Base-by-base conservation (phyloP, 2,329 filamentous ascomycete genomes). In the Colletotrichum sansevieriae region DNA sequence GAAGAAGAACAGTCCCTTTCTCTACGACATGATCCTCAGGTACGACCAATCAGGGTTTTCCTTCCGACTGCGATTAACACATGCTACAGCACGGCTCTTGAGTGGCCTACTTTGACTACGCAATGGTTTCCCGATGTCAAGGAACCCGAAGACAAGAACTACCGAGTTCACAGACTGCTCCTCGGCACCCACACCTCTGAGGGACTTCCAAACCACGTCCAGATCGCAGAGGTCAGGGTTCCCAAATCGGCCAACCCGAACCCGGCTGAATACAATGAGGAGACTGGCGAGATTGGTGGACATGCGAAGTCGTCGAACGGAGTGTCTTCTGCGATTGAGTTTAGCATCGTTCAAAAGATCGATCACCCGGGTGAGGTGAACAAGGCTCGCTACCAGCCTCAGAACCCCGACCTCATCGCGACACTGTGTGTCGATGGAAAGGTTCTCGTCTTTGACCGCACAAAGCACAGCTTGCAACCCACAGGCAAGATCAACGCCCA, bases 1-100 rank as follows among this genome's bases (percentile, higher is more conserved):
- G 96, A 99, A 99, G 87, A 99, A 99, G 86, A 99, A 99, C 82
- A 94, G 93, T 72, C 95, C 96, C 3, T 98, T 98, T 78, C 91
- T 99, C 75, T 99, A 99, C 80, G 96, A 99, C 79, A 93, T 98
- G 90, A 96, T 99, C 73, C 87, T 98, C 72, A 95, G 90, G 90
- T 90, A 80, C 73, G 37, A n/a, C 29, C 9, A 15, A 20, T 29
- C 52, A 10, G 4, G 72, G 63, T 3, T 10, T 29, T n/a, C 10
- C 58, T 3, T 22, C 11, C 39, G 29, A 15, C 8, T 20, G 11
- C 15, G 13, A 18, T 22, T 63, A 18, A 44, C 39, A 76, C 25
- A 33, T 11, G 15, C 35, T 60, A 39, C 56, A 91, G 94, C 75
- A 97, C 94, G 72, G 97, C 97, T 46, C 85, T 99, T 66, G 95